phyloP scores from a whole-genome alignment of 371 early-diverging fungal genomes.

The Dichotomocladium elegans region DNA sequence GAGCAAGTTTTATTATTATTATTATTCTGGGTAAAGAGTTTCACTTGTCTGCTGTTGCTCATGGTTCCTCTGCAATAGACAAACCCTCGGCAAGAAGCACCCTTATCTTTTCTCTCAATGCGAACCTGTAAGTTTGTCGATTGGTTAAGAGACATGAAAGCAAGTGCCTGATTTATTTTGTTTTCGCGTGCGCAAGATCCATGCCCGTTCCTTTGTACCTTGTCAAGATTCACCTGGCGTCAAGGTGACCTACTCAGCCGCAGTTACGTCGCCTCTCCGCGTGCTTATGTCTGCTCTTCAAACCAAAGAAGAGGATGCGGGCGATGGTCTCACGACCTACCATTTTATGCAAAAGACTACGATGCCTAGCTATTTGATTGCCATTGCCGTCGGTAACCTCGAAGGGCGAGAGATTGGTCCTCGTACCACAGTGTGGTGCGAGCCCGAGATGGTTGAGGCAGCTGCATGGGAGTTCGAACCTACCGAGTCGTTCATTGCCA shows the following conservation, averaged over 20 bases:
- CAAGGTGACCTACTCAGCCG: constrained; percentile 87
- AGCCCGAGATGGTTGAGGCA: constrained; percentile 87
- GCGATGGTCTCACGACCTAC: constrained; percentile 47
- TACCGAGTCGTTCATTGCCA: constrained; percentile 82
- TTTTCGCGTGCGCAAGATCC: constrained; percentile 77
- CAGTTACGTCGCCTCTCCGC: constrained; percentile 57
- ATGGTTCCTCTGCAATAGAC: constrained; percentile 45
- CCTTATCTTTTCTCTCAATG: constrained; percentile 97
- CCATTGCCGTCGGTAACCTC: constrained; percentile 90
- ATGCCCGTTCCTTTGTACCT: constrained; percentile 88
- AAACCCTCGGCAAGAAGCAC: constrained; percentile 89
- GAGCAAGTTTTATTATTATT: constrained; percentile 52
- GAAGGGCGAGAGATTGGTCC: constrained; percentile 81
- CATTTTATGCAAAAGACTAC: constrained; percentile 70
- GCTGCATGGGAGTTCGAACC: constrained; percentile 95
- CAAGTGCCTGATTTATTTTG: background rate
- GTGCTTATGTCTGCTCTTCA: constrained; percentile 43
- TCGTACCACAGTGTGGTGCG: constrained; percentile 91
- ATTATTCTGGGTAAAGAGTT: too few species aligned
- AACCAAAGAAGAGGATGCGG: constrained; percentile 42
- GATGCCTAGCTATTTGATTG: constrained; percentile 91
- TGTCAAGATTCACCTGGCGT: constrained; percentile 92
- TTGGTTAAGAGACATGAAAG: too few species aligned
- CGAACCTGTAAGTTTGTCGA: constrained; percentile 66
- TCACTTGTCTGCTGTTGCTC: too few species aligned